Base-by-base conservation (phyloP, 2,329 filamentous ascomycete genomes). In the Fusarium sp. region DNA sequence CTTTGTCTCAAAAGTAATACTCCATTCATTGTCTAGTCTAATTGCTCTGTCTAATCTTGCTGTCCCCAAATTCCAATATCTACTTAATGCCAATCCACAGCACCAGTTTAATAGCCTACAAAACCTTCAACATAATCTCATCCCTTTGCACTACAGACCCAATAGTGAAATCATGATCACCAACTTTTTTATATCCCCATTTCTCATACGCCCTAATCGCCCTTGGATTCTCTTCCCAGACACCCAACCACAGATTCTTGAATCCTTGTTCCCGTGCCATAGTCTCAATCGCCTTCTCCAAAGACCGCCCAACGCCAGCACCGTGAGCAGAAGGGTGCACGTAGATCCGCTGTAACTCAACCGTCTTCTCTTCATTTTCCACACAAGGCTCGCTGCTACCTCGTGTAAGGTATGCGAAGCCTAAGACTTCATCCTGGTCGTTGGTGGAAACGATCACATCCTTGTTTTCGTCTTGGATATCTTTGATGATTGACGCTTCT, bases 301-400 rank as follows among this genome's bases (percentile, higher is more conserved):
- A 68, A 31, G 72, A 63, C 50, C 72, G 79, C 6, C 79, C 83
- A 2, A 83, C 71, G 0, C 83, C 82, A 13, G 58, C 67, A 0
- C 83, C 82, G 40, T 83, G 81, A 8, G 66, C 69, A 3, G 66
- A 54, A 1, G 69, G 54, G 38, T 78, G 63, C 3, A 85, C 79
- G 56, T 85, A 85, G 2, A 85, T 71, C 13, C 83, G 68, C 67
- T 84, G 81, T 31, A 85, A 62, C 69, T 85, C 82, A 4, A 83
- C 75, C 0, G 63, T 74, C 3, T 71, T 68, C 6, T 76, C 72
- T 0, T 78, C 34, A 1, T 74, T 52, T 1, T 61, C 72, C 14
- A 84, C 58, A 44, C 80, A 83, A 1, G 81, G 79, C 48, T 85
- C 83, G 1, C 46, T 72, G 2, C 75, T 76, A 1, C 76, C 78